Percentiles rank a stretch among this genome's conserved stretches.
These are phyloP conservation scores for Dendrobium officinale DNA, from an alignment of 106 monocot species.

Conservation along the genomic window DNA sequence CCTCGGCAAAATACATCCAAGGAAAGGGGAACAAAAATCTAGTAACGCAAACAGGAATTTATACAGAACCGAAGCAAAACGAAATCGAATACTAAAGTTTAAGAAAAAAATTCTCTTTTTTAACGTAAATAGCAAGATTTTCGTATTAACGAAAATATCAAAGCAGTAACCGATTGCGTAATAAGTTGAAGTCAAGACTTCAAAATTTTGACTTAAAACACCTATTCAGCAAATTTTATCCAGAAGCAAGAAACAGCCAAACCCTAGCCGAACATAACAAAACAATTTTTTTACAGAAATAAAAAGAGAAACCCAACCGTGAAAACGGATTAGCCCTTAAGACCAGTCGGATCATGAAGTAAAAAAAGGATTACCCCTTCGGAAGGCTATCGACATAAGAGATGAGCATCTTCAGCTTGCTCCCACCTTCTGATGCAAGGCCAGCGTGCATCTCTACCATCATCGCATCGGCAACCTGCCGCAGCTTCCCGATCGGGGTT, in stretches of 20 bases:
- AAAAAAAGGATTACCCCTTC: slow-evolving; percentile 45
- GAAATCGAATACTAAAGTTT: neutral
- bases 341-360: neutral
- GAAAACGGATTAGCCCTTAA: too few relatives aligned
- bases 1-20: neutral
- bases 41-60: neutral
- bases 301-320: neutral
- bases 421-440: slow-evolving; percentile 71
- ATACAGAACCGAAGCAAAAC: neutral
- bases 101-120: too few relatives aligned
- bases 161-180: neutral
- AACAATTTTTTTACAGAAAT: neutral
- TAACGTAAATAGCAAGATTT: neutral
- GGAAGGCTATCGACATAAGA: slow-evolving; percentile 93
- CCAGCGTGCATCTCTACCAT: slow-evolving; percentile 92
- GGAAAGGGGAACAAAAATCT: neutral
- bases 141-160: neutral
- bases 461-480: slow-evolving; percentile 90
- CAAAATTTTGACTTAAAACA: too few relatives aligned
- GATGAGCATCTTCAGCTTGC: slow-evolving; percentile 96
- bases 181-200: too few relatives aligned
- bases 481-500: slow-evolving; percentile 62
- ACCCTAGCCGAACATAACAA: neutral
- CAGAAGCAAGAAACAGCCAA: neutral
- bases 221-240: neutral